A percentile compares a stretch with the other conserved stretches of the same genome.
Conservation (phyloP, 2,329 filamentous ascomycete species). For the Fulvia fulva region DNA sequence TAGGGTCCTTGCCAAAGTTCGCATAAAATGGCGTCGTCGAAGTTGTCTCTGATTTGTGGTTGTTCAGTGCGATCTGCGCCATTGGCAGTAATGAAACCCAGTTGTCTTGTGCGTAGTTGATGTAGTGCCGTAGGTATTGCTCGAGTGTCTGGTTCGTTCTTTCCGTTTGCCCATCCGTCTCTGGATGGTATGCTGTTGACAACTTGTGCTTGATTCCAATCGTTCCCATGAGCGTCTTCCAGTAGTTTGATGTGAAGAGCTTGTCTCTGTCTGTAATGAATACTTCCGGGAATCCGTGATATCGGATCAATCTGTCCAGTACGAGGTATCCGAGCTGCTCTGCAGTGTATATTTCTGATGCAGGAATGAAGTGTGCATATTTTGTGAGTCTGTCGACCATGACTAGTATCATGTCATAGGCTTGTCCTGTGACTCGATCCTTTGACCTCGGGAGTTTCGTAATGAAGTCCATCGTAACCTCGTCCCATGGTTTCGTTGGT, state of each 20-base stretch:
- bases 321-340: constrained; percentile 20
- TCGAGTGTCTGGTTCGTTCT: no score
- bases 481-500: no score
- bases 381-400: constrained; percentile 23
- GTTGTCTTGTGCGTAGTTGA: no score
- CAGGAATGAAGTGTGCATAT: not conserved
- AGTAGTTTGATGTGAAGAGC: constrained; percentile 23
- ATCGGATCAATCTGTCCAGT: constrained; percentile 16
- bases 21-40: no score
- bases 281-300: constrained; percentile 15
- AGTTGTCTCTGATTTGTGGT: no score
- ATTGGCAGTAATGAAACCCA: no score
- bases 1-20: no score
- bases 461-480: no score
- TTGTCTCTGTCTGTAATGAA: constrained; percentile 25
- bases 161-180: no score
- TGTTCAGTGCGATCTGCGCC: no score
- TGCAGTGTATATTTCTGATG: constrained; percentile 11
- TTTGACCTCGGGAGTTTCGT: constrained; percentile 15
- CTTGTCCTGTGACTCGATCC: not conserved
- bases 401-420: constrained; percentile 18
- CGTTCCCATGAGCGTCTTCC: constrained; percentile 14
- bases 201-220: constrained; percentile 17
- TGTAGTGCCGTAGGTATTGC: no score
- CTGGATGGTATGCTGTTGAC: no score